Conservation (phyloP, 768 basidiomycete genomes). For the Mycena galopus region DNA sequence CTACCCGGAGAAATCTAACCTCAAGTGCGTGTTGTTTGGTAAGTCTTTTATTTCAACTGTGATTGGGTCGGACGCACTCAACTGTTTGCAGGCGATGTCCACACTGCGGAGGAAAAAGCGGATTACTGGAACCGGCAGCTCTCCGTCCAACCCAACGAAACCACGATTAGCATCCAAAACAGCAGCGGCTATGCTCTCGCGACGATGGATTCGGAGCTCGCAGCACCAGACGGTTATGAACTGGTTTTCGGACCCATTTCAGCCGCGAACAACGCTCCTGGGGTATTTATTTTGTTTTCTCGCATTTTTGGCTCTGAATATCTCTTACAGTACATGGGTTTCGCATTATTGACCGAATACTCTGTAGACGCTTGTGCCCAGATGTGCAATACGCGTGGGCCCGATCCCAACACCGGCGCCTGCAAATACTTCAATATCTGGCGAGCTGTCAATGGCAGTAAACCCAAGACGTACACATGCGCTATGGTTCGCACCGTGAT, state of each 20-base stretch:
- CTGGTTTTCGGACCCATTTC: slow-evolving; percentile 39
- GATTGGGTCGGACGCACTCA: not conserved
- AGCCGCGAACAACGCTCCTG: slow-evolving; percentile 39
- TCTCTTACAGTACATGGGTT: slow-evolving; percentile 37
- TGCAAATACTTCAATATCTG: slow-evolving; percentile 41
- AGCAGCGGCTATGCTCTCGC: slow-evolving; percentile 37
- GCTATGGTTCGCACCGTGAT: slow-evolving; percentile 20
- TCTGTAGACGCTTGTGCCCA: slow-evolving; percentile 32
- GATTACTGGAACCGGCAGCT: slow-evolving; percentile 32
- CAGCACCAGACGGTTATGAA: slow-evolving; percentile 37
- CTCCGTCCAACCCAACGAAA: not conserved
- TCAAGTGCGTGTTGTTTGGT: slow-evolving; percentile 39
- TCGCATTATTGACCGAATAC: slow-evolving; percentile 33
- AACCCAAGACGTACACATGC: slow-evolving; percentile 34
- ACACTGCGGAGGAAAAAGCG: slow-evolving; percentile 34
- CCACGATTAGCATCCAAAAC: slow-evolving; percentile 24
- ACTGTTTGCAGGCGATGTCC: slow-evolving; percentile 34
- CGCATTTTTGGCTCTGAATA: not conserved
- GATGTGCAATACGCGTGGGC: slow-evolving; percentile 24
- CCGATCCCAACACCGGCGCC: slow-evolving; percentile 27
- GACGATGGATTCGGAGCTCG: slow-evolving; percentile 18
- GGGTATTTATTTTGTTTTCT: slow-evolving; percentile 20
- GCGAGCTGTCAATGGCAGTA: slow-evolving; percentile 18
- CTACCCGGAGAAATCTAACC: slow-evolving; percentile 37
- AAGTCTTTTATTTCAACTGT: not conserved